These are phyloP conservation scores for Diaporthe humulicola DNA, from an alignment of 2,329 filamentous ascomycete species.

Conservation along the genomic window DNA sequence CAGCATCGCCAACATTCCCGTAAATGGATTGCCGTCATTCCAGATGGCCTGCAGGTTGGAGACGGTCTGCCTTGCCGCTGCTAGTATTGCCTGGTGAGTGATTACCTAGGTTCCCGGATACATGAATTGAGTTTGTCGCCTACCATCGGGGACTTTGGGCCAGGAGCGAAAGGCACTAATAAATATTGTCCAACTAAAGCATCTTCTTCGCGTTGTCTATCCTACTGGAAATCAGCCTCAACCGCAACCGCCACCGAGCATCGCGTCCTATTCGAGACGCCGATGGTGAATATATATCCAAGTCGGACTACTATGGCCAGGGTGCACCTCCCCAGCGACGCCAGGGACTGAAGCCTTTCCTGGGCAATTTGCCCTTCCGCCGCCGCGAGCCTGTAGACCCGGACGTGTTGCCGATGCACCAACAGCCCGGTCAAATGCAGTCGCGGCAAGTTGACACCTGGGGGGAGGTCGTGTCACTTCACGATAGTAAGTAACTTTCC, in stretches of 20 bases:
- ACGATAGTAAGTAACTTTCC: slow-evolving; percentile 27
- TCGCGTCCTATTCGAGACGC: slow-evolving; percentile 38
- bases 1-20: slow-evolving; percentile 40
- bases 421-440: slow-evolving; percentile 36
- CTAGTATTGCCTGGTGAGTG: slow-evolving; percentile 73
- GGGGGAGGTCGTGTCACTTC: slow-evolving; percentile 41
- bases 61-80: slow-evolving; percentile 73
- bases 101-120: neutral
- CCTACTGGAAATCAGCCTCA: slow-evolving; percentile 60
- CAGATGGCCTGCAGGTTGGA: slow-evolving; percentile 68
- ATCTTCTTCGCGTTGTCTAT: slow-evolving; percentile 75
- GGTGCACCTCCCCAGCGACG: slow-evolving; percentile 37
- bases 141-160: too few species aligned
- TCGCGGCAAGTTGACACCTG: slow-evolving; percentile 38
- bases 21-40: slow-evolving; percentile 42
- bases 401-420: slow-evolving; percentile 38
- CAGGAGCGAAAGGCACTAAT: neutral
- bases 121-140: neutral
- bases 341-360: slow-evolving; percentile 16
- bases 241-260: slow-evolving; percentile 30
- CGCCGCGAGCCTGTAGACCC: slow-evolving; percentile 31
- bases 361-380: slow-evolving; percentile 26
- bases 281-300: slow-evolving; percentile 38
- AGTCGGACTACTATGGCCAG: slow-evolving; percentile 34
- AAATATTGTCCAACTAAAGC: slow-evolving; percentile 48